Percentiles rank a stretch among this genome's conserved stretches.
Conservation (phyloP, 306 rosid species). For the Ziziphus jujuba region DNA sequence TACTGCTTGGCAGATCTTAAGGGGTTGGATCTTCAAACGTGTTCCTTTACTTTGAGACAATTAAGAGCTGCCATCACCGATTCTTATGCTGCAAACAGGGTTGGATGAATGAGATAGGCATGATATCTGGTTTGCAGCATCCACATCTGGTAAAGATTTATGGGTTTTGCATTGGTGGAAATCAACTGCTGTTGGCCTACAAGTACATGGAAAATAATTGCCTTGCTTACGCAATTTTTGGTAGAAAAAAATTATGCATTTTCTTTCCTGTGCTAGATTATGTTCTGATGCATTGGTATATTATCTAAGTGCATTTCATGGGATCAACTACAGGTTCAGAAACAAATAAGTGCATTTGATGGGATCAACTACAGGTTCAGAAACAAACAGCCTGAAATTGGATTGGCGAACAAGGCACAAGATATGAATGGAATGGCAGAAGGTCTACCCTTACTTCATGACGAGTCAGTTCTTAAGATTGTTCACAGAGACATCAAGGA, state of each 20-base stretch:
- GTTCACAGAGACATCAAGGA: slow-evolving; percentile 73
- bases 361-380: slow-evolving; percentile 32
- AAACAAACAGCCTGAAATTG: slow-evolving; percentile 20
- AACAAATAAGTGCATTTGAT: no score
- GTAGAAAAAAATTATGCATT: no score
- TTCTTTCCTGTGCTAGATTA: no score
- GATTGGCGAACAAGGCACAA: slow-evolving; percentile 56
- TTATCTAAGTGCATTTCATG: no score
- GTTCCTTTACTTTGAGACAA: slow-evolving; percentile 52
- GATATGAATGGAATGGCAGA: slow-evolving; percentile 61
- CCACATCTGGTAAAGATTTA: slow-evolving; percentile 51
- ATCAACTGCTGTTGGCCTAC: slow-evolving; percentile 45
- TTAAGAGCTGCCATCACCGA: slow-evolving; percentile 58
- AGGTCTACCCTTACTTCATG: slow-evolving; percentile 65
- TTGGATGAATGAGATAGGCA: slow-evolving; percentile 61
- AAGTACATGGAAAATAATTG: slow-evolving; percentile 63
- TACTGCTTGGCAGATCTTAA: slow-evolving; percentile 34
- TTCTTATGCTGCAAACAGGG: slow-evolving; percentile 46
- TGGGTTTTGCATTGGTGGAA: slow-evolving; percentile 50
- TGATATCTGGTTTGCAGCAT: slow-evolving; percentile 54
- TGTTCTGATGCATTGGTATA: neutral
- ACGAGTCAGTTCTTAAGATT: slow-evolving; percentile 58
- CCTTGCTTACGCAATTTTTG: slow-evolving; percentile 53
- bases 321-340: slow-evolving; percentile 32
- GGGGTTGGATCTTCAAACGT: slow-evolving; percentile 50